A percentile compares a stretch with the other conserved stretches of the same genome.
These are phyloP conservation scores for Aspergillus kassunensis DNA, from an alignment of 495 filamentous ascomycete species.

Conservation along the genomic window DNA sequence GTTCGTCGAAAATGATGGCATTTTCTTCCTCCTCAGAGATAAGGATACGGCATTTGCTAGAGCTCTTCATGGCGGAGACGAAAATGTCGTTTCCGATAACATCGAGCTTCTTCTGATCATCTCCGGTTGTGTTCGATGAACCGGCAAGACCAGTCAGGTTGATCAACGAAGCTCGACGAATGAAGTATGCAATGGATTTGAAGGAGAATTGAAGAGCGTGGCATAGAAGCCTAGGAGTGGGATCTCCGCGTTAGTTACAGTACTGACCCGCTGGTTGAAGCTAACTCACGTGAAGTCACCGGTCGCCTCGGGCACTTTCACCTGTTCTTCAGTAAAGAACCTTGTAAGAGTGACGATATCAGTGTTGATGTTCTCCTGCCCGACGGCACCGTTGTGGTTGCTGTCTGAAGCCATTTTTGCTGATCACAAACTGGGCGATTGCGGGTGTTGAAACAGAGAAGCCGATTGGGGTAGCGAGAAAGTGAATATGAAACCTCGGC, in stretches of 20 bases:
- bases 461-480: slow-evolving; percentile 6
- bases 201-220: slow-evolving; percentile 98
- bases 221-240: slow-evolving; percentile 69
- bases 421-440: background rate
- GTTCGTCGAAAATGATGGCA: slow-evolving; percentile 78
- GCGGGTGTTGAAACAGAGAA: background rate
- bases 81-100: slow-evolving; percentile 98
- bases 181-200: slow-evolving; percentile 99
- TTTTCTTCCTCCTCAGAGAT: slow-evolving; percentile 98
- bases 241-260: background rate
- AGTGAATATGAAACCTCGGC: slow-evolving; percentile 26
- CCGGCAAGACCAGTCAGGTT: slow-evolving; percentile 94
- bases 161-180: slow-evolving; percentile 93
- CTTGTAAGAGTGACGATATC: slow-evolving; percentile 93
- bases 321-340: slow-evolving; percentile 93
- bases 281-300: slow-evolving; percentile 90
- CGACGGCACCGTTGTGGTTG: slow-evolving; percentile 33
- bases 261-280: background rate
- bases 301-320: slow-evolving; percentile 88
- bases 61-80: slow-evolving; percentile 87
- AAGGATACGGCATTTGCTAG: slow-evolving; percentile 80
- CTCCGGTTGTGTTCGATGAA: slow-evolving; percentile 90
- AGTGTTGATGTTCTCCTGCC: slow-evolving; percentile 81
- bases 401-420: slow-evolving; percentile 38
- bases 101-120: slow-evolving; percentile 99